Conservation (phyloP, 2,329 filamentous ascomycete species). For the Aureobasidium lini region DNA sequence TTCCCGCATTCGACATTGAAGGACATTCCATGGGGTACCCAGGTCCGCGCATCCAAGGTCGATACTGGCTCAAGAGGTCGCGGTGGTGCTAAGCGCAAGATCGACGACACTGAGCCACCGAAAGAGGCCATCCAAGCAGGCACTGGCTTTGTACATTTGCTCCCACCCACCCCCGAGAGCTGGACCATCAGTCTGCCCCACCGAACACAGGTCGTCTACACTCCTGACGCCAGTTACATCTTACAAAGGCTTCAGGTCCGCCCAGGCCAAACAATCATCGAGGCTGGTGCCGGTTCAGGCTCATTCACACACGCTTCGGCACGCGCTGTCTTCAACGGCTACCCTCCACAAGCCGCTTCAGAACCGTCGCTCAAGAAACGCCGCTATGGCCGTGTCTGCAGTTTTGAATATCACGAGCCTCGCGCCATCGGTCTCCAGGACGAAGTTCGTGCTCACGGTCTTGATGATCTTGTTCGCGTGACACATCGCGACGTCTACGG, state of each 20-base stretch:
- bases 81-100: conserved; percentile 43
- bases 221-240: conserved; percentile 79
- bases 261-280: conserved; percentile 66
- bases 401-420: conserved; percentile 73
- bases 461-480: conserved; percentile 60
- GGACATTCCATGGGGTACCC: conserved; percentile 78
- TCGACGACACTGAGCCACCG: conserved; percentile 37
- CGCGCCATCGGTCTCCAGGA: conserved; percentile 61
- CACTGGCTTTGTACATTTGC: conserved; percentile 67
- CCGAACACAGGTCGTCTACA: conserved; percentile 80
- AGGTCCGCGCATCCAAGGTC: conserved; percentile 81
- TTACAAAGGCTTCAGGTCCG: conserved; percentile 67
- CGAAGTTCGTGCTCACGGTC: conserved; percentile 61
- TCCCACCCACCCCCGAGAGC: conserved; percentile 71
- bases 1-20: conserved; percentile 49
- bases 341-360: conserved; percentile 35
- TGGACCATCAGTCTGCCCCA: conserved; percentile 78
- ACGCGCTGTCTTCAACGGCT: conserved; percentile 68
- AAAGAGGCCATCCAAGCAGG: conserved; percentile 45
- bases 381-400: conserved; percentile 62
- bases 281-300: conserved; percentile 74
- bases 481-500: conserved; percentile 75
- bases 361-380: conserved; percentile 23
- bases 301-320: conserved; percentile 76
- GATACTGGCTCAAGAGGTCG: conserved; percentile 85